Percentiles rank a stretch among this genome's conserved stretches.
Evolutionary conservation across 805 yeast genomes (phyloP).

Genomic region (Schwanniomyces occidentalis): DNA sequence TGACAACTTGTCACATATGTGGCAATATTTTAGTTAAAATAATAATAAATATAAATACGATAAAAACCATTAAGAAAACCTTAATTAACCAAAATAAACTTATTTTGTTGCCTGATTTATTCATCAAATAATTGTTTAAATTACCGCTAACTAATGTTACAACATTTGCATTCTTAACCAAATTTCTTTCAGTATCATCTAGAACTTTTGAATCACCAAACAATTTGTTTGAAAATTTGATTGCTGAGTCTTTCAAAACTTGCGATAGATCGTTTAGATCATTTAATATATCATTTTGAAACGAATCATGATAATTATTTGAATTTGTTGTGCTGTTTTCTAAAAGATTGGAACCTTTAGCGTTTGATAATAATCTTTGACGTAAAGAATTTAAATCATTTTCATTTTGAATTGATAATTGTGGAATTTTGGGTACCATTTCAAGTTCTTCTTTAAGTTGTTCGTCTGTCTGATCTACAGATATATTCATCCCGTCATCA

Average conservation of each 20-base stretch:
- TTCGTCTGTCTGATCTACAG: no score
- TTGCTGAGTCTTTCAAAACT: conserved; percentile 49
- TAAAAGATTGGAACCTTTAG: conserved; percentile 11
- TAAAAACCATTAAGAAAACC: conserved; percentile 23
- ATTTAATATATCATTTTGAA: conserved; percentile 49
- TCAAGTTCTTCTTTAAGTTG: not conserved
- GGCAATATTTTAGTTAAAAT: conserved; percentile 38
- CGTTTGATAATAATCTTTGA: conserved; percentile 24
- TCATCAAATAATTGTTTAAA: conserved; percentile 36
- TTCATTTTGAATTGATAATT: conserved; percentile 8
- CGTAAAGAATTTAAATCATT: conserved; percentile 24
- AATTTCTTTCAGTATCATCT: conserved; percentile 33
- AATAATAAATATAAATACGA: conserved; percentile 31
- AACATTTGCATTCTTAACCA: conserved; percentile 29
- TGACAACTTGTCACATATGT: conserved; percentile 25
- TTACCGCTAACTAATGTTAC: conserved; percentile 35
- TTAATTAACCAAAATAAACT: conserved; percentile 39
- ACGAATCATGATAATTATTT: conserved; percentile 41
- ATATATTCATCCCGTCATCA: no score
- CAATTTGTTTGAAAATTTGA: conserved; percentile 36
- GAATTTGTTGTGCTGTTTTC: conserved; percentile 6
- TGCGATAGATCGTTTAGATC: conserved; percentile 52
- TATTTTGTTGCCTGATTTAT: conserved; percentile 43
- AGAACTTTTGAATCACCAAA: conserved; percentile 36
- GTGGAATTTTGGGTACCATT: not conserved